These are phyloP conservation scores for Lycium barbarum DNA, from an alignment of 257 asterid species.

Conservation along the genomic window DNA sequence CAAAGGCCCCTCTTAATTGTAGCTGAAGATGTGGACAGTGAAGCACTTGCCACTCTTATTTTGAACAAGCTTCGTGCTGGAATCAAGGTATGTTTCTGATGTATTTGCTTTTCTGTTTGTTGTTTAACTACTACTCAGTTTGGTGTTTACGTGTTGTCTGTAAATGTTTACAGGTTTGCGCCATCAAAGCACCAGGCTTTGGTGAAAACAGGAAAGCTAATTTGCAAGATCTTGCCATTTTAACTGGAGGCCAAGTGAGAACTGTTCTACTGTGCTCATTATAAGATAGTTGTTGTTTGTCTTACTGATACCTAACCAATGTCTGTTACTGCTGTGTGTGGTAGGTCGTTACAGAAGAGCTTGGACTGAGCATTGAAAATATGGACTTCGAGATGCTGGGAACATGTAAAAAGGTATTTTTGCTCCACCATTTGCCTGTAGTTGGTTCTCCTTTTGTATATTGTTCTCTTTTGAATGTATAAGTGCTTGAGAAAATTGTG, in stretches of 20 bases:
- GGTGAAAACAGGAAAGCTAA: conserved; percentile 89
- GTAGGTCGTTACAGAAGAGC: conserved; percentile 94
- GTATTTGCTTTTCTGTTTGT: not conserved
- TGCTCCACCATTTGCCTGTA: not conserved
- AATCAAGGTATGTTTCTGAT: conserved; percentile 60
- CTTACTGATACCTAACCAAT: not conserved
- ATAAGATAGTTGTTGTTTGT: not conserved
- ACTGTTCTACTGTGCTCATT: not conserved
- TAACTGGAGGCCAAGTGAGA: conserved; percentile 89
- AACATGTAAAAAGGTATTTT: conserved; percentile 82
- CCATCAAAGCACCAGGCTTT: conserved; percentile 94
- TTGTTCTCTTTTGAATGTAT: not conserved
- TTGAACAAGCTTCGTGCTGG: conserved; percentile 97
- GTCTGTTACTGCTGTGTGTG: conserved; percentile 19
- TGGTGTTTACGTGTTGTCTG: not conserved
- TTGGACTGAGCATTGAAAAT: conserved; percentile 82
- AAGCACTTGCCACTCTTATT: conserved; percentile 92
- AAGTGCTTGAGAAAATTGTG: not conserved
- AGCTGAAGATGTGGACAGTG: conserved; percentile 94
- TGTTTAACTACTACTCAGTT: not conserved
- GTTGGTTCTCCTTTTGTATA: not conserved
- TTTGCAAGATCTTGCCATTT: conserved; percentile 84
- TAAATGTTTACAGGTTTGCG: conserved; percentile 68
- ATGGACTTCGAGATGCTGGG: conserved; percentile 87
- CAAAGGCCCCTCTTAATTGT: conserved; percentile 87